Conservation (phyloP, 768 basidiomycete species). For the Pseudohyphozyma bogoriensis region DNA sequence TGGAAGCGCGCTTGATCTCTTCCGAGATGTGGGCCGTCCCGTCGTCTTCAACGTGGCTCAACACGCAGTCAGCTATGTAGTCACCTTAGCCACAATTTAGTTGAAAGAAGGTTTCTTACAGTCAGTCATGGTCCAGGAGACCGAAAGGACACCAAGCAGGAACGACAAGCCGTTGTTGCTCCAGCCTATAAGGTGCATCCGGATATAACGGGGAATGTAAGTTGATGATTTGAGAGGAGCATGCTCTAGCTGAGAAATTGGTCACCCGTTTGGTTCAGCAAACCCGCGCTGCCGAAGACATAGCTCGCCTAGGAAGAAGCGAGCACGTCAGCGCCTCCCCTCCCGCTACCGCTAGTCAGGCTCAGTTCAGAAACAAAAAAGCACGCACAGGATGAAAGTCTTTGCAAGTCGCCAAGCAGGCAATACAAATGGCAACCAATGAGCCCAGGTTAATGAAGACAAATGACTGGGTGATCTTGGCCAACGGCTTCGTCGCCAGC, state of each 20-base stretch:
- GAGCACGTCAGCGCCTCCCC: no score
- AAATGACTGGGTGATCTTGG: slow-evolving; percentile 57
- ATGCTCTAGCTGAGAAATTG: slow-evolving; percentile 70
- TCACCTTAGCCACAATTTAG: no score
- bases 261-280: slow-evolving; percentile 58
- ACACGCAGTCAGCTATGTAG: slow-evolving; percentile 35
- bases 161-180: slow-evolving; percentile 71
- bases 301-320: slow-evolving; percentile 46
- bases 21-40: slow-evolving; percentile 41
- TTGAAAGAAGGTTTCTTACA: no score
- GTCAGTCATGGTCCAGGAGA: slow-evolving; percentile 39
- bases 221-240: no score
- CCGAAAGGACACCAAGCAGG: slow-evolving; percentile 70
- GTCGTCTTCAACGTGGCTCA: slow-evolving; percentile 34
- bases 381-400: slow-evolving; percentile 37
- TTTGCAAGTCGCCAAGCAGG: slow-evolving; percentile 53
- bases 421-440: slow-evolving; percentile 72
- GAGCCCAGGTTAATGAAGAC: slow-evolving; percentile 82
- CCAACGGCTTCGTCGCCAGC: slow-evolving; percentile 50
- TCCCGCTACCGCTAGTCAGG: background rate
- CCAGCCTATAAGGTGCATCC: no score
- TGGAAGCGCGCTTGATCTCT: slow-evolving; percentile 39
- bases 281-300: slow-evolving; percentile 54
- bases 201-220: no score
- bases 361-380: background rate